Evolutionary conservation across 179 eudicot genomes (phyloP).

Genomic region (Gypsophila paniculata): DNA sequence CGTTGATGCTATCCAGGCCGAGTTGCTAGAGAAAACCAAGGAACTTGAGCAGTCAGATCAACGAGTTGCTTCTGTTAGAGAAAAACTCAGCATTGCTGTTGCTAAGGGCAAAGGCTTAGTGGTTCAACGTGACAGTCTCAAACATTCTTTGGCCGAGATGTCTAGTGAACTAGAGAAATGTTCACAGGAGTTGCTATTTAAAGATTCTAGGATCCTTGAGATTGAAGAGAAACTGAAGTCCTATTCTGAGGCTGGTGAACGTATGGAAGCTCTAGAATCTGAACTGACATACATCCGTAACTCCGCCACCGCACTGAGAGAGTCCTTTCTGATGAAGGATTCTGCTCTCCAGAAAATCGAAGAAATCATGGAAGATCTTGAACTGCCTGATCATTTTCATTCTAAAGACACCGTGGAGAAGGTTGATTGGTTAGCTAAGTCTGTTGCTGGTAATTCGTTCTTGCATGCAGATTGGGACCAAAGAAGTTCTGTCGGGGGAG

Average conservation of each 20-base stretch:
- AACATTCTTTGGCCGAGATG: slow-evolving; percentile 75
- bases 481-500: slow-evolving; percentile 55
- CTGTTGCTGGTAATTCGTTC: slow-evolving; percentile 53
- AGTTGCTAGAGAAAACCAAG: slow-evolving; percentile 48
- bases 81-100: slow-evolving; percentile 91
- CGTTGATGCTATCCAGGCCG: slow-evolving; percentile 35
- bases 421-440: slow-evolving; percentile 81
- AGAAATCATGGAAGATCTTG: slow-evolving; percentile 88
- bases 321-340: slow-evolving; percentile 88
- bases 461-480: slow-evolving; percentile 64
- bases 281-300: slow-evolving; percentile 96
- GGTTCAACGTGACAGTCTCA: slow-evolving; percentile 90
- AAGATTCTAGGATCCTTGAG: slow-evolving; percentile 71
- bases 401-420: slow-evolving; percentile 70
- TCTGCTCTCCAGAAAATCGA: slow-evolving; percentile 90
- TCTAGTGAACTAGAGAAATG: slow-evolving; percentile 69
- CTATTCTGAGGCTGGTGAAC: slow-evolving; percentile 93
- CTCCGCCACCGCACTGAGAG: slow-evolving; percentile 93
- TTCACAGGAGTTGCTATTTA: slow-evolving; percentile 62
- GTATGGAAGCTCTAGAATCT: slow-evolving; percentile 97
- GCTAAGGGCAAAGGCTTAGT: slow-evolving; percentile 96
- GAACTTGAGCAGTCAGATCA: slow-evolving; percentile 90
- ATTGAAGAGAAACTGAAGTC: slow-evolving; percentile 73
- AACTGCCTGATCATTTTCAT: slow-evolving; percentile 87
- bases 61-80: slow-evolving; percentile 82